These are phyloP conservation scores for Heracleum sosnowskyi DNA, from an alignment of 129 eudicot genomes.

Conservation along the genomic window DNA sequence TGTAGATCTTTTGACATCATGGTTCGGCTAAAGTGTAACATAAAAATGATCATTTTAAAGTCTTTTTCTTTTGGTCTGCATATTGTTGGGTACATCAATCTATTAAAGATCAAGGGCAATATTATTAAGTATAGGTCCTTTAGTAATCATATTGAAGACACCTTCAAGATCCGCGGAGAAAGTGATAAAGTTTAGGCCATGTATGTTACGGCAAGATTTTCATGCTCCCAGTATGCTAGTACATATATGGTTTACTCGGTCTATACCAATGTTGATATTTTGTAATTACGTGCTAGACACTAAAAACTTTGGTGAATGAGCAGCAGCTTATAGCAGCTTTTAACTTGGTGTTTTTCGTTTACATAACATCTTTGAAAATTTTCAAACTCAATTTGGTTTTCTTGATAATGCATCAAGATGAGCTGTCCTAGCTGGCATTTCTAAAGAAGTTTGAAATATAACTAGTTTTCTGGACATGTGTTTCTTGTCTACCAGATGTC, in stretches of 20 bases:
- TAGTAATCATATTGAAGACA: neutral
- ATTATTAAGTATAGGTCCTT: neutral
- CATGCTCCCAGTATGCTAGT: neutral
- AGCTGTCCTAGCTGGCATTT: neutral
- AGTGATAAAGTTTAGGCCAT: neutral
- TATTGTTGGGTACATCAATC: neutral
- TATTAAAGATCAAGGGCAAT: neutral
- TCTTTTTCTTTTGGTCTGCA: neutral
- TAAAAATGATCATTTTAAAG: neutral
- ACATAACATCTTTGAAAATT: neutral
- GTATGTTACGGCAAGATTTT: neutral
- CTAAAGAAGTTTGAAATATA: neutral
- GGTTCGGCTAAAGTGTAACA: neutral
- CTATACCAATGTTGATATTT: neutral
- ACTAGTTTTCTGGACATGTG: neutral
- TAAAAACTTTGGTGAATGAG: neutral
- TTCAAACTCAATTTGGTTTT: neutral
- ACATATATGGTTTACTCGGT: neutral
- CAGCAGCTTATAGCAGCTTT: neutral
- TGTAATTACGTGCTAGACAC: neutral
- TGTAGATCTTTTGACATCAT: neutral
- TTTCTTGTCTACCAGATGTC: too few relatives aligned
- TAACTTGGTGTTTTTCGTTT: neutral
- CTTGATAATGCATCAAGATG: neutral
- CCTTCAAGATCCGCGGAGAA: neutral